Evolutionary conservation across 495 filamentous ascomycete genomes (phyloP).

Genomic region (Talaromyces nanjingensis): DNA sequence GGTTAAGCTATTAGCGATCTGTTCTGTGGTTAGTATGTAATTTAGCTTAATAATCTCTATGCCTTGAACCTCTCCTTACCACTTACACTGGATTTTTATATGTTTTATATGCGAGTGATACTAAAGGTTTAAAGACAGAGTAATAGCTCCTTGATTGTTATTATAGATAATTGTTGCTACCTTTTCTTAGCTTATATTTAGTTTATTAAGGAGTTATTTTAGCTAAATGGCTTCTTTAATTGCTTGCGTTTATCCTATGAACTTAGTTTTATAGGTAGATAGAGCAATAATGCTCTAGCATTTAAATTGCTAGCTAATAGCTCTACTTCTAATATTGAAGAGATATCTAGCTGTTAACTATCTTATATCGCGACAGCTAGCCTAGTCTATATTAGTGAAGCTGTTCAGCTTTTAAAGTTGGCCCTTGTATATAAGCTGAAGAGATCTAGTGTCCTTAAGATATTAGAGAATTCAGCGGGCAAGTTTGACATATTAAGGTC

Average conservation of each 20-base stretch:
- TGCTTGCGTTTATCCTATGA: constrained; percentile 25
- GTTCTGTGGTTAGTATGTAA: constrained; percentile 18
- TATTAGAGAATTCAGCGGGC: constrained; percentile 18
- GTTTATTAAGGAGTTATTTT: constrained; percentile 22
- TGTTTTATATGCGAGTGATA: constrained; percentile 24
- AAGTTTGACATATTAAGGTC: constrained; percentile 15
- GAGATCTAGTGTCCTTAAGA: constrained; percentile 16
- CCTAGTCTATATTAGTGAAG: constrained; percentile 21
- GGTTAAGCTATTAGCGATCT: constrained; percentile 20
- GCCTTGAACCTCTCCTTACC: constrained; percentile 20
- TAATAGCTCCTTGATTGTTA: constrained; percentile 27
- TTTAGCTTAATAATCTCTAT: constrained; percentile 14
- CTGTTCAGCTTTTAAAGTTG: constrained; percentile 13
- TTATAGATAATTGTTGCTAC: constrained; percentile 13
- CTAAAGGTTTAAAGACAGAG: constrained; percentile 21
- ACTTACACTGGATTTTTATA: constrained; percentile 26
- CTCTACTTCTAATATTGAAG: constrained; percentile 25
- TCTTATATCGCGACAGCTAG: constrained; percentile 15
- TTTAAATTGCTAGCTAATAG: constrained; percentile 33
- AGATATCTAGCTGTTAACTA: constrained; percentile 26
- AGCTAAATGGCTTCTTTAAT: constrained; percentile 36
- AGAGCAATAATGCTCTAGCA: constrained; percentile 25
- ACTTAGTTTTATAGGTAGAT: constrained; percentile 34
- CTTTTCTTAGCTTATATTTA: constrained; percentile 16
- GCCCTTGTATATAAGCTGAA: constrained; percentile 16